Base-by-base conservation (phyloP, 768 basidiomycete genomes). In the Hebeloma cylindrosporum region DNA sequence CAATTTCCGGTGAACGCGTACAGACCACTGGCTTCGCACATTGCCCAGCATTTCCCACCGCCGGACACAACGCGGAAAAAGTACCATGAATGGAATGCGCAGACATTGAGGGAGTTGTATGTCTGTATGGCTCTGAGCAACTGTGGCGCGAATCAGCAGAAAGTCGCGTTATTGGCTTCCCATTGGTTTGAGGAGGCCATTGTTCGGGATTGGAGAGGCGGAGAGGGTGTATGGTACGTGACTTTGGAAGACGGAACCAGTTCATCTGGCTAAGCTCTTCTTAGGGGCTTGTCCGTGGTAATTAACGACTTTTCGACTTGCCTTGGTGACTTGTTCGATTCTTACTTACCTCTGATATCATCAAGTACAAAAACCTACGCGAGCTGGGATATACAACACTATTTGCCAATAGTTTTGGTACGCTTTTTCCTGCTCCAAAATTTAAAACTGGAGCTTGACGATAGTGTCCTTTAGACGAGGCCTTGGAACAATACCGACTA, bases 101-200 rank as follows among this genome's bases (percentile, higher is more conserved):
- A 42, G 44, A 55, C 54, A 5, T 14, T 61, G 22, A 43, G 47
- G n/a, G 61, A 62, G 23, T 44, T 64, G 16, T 47, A 56, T 25
- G 39, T 44, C 0, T 69, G 68, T 43, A 59, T 66, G 22, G 58
- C 54, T 22, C 44, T 51, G n/a, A 28, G 47, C 2, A 58, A 55
- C 32, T 66, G 68, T 47, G 57, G 56, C 1, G 53, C 58, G n/a
- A 68, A 69, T 39, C 66, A 67, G 40, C 50, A 40, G 2, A 69
- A 64, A 45, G 58, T 70, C 47, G 64, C 62, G 3, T 48, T 70
- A 9, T 42, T 70, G 22, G 54, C 57, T 13, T 54, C 57, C 9
- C 47, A 53, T 11, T 58, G 62, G 45, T 67, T 66, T 29, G 48
- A 59, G 28, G 47, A 57, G 5, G 49, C 45, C 6, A 46, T 63